phyloP scores from a whole-genome alignment of 2,329 filamentous ascomycete species.

The Albifimbria verrucaria region DNA sequence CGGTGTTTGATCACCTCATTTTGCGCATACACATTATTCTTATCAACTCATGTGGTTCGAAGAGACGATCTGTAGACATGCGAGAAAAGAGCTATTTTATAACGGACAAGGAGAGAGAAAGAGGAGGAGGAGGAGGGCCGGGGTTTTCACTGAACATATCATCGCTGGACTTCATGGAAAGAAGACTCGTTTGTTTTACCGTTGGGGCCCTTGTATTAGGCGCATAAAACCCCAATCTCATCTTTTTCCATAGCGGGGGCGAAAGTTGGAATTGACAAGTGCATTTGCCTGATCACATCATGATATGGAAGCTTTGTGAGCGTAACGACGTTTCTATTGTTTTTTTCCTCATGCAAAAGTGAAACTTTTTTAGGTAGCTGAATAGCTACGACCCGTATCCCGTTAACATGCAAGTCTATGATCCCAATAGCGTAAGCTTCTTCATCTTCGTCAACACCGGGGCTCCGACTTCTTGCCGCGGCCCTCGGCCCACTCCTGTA shows the following conservation, averaged over 20 bases:
- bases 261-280: conserved; percentile 19
- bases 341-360: neutral
- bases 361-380: too few relatives aligned
- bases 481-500: conserved; percentile 47
- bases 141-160: neutral
- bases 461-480: conserved; percentile 42
- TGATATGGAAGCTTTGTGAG: neutral
- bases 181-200: neutral
- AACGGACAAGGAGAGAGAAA: too few relatives aligned
- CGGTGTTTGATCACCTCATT: too few relatives aligned
- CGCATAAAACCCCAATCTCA: too few relatives aligned
- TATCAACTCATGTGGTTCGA: neutral
- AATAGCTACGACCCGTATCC: too few relatives aligned
- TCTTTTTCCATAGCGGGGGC: conserved; percentile 31
- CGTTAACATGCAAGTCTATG: conserved; percentile 17
- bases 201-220: neutral
- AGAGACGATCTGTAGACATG: neutral
- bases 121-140: too few relatives aligned
- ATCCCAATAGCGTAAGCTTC: conserved; percentile 49
- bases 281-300: conserved; percentile 1
- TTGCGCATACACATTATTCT: too few relatives aligned
- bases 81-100: conserved; percentile 3
- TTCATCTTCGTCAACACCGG: conserved; percentile 47
- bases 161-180: neutral
- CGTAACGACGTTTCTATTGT: neutral